Evolutionary conservation across 345 rosid species (phyloP).

Genomic region (Hirschfeldia incana): DNA sequence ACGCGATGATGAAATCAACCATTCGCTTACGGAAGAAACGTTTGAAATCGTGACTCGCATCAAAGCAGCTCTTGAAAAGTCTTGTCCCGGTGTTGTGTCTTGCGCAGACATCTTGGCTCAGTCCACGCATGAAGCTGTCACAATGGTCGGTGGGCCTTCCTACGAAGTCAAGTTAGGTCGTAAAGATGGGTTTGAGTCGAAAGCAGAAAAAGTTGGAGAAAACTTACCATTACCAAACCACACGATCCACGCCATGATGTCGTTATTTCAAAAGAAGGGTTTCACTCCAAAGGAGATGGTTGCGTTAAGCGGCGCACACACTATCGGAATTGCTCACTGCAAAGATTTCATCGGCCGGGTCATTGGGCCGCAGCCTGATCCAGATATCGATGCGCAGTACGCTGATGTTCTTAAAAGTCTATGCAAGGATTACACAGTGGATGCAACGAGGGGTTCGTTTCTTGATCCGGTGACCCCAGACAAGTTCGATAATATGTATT

Average conservation of each 20-base stretch:
- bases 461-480: slow-evolving; percentile 55
- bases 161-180: slow-evolving; percentile 50
- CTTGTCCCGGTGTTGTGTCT: slow-evolving; percentile 58
- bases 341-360: slow-evolving; percentile 43
- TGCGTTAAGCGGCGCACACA: slow-evolving; percentile 53
- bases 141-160: slow-evolving; percentile 59
- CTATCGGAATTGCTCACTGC: slow-evolving; percentile 61
- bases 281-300: slow-evolving; percentile 48
- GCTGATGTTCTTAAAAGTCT: slow-evolving; percentile 37
- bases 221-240: slow-evolving; percentile 42
- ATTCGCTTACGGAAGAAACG: neutral
- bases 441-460: slow-evolving; percentile 45
- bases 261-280: slow-evolving; percentile 40
- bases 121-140: slow-evolving; percentile 55
- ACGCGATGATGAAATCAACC: slow-evolving; percentile 41
- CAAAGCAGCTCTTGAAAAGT: slow-evolving; percentile 42
- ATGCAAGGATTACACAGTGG: slow-evolving; percentile 33
- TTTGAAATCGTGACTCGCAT: neutral
- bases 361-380: slow-evolving; percentile 40
- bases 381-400: slow-evolving; percentile 36
- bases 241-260: slow-evolving; percentile 37
- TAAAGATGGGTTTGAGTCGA: slow-evolving; percentile 54
- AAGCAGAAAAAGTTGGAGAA: slow-evolving; percentile 31
- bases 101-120: slow-evolving; percentile 59
- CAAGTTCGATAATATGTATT: slow-evolving; percentile 60